Evolutionary conservation across 2,329 filamentous ascomycete species (phyloP).

Genomic region (Berkeleyomyces rouxiae): DNA sequence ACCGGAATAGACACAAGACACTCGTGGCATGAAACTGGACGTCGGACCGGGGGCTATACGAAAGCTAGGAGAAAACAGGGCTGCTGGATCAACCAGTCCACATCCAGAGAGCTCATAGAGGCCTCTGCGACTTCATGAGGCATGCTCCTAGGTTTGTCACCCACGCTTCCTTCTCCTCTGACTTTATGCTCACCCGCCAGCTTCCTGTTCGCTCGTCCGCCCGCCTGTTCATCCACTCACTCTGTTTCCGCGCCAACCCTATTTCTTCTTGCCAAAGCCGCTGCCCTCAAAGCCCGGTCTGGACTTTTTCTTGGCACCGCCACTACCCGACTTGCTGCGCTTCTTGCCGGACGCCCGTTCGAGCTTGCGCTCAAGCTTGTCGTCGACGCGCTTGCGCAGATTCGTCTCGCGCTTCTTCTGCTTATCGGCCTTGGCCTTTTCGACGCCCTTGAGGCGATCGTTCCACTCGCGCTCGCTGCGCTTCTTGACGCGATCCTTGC

Average conservation of each 20-base stretch:
- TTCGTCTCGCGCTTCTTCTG: constrained; percentile 75
- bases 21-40: too few species aligned
- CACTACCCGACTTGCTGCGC: constrained; percentile 1
- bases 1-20: not conserved
- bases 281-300: constrained; percentile 13
- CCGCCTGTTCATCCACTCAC: not conserved
- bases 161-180: not conserved
- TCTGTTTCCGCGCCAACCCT: not conserved
- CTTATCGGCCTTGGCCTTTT: constrained; percentile 58
- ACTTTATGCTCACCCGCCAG: not conserved
- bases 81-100: not conserved
- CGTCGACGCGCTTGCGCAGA: constrained; percentile 55
- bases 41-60: not conserved
- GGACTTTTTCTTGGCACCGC: constrained; percentile 10
- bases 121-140: not conserved
- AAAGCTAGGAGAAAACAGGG: not conserved
- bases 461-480: constrained; percentile 85
- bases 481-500: constrained; percentile 76
- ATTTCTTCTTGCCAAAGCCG: constrained; percentile 14
- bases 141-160: not conserved
- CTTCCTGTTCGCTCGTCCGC: not conserved
- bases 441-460: constrained; percentile 54
- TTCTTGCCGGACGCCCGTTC: constrained; percentile 23
- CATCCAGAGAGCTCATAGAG: not conserved
- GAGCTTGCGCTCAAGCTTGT: constrained; percentile 44